phyloP scores from a whole-genome alignment of 768 basidiomycete species.

The Sporobolomyces pararoseus region DNA sequence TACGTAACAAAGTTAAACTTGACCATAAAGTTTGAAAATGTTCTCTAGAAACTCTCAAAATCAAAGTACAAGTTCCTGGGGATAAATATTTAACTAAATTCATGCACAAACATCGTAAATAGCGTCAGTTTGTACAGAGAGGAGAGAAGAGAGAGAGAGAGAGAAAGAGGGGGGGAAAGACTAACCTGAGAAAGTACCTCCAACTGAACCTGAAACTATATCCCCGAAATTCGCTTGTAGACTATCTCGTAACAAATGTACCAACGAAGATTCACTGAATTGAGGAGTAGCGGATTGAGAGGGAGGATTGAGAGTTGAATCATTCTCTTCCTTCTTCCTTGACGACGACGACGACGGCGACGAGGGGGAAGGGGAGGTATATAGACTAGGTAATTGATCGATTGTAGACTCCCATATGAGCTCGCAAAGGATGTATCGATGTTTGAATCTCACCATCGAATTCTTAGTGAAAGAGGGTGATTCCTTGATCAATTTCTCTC shows the following conservation, averaged over 20 bases:
- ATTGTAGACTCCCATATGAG: no score
- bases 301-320: not conserved
- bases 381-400: slow-evolving; percentile 5
- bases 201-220: slow-evolving; percentile 42
- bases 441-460: slow-evolving; percentile 41
- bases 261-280: slow-evolving; percentile 30
- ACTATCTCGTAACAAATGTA: slow-evolving; percentile 38
- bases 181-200: slow-evolving; percentile 41
- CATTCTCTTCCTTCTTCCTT: not conserved
- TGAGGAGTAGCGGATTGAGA: not conserved
- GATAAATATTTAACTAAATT: slow-evolving; percentile 45
- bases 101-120: not conserved
- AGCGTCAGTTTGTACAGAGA: not conserved
- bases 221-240: slow-evolving; percentile 43
- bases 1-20: slow-evolving; percentile 40
- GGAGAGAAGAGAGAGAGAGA: not conserved
- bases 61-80: slow-evolving; percentile 38
- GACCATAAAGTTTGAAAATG: slow-evolving; percentile 42
- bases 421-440: slow-evolving; percentile 43
- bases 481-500: not conserved
- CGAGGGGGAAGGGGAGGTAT: not conserved
- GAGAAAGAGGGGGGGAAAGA: not conserved
- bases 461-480: not conserved
- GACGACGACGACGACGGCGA: not conserved
- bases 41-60: slow-evolving; percentile 41